A percentile compares a stretch with the other conserved stretches of the same genome.
phyloP scores from a whole-genome alignment of 768 basidiomycete genomes.

The Suillus clintonianus region DNA sequence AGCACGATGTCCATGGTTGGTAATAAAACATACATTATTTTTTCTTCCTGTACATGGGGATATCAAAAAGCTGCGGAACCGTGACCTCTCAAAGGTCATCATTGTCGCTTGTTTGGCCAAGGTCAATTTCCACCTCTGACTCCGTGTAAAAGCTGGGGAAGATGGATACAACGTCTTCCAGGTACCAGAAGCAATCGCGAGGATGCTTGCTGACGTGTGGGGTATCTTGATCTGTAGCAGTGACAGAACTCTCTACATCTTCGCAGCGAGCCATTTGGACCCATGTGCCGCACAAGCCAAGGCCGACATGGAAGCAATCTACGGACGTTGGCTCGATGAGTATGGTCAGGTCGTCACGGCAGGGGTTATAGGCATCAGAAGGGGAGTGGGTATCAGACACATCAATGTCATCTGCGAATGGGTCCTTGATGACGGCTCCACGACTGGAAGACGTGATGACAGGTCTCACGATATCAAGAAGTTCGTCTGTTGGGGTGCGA shows the following conservation, averaged over 20 bases:
- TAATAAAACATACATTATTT: neutral
- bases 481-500: slow-evolving; percentile 29
- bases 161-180: slow-evolving; percentile 50
- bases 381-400: slow-evolving; percentile 28
- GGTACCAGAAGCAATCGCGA: slow-evolving; percentile 52
- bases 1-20: neutral
- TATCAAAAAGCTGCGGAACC: neutral
- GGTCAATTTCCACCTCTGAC: slow-evolving; percentile 7
- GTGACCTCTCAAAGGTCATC: neutral
- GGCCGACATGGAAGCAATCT: slow-evolving; percentile 21
- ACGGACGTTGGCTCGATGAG: slow-evolving; percentile 24
- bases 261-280: slow-evolving; percentile 29
- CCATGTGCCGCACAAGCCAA: slow-evolving; percentile 39
- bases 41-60: neutral
- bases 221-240: neutral
- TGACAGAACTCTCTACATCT: slow-evolving; percentile 2
- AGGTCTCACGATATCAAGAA: slow-evolving; percentile 36
- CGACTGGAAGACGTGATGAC: slow-evolving; percentile 32
- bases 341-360: slow-evolving; percentile 27
- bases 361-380: slow-evolving; percentile 39
- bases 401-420: neutral
- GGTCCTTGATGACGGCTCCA: slow-evolving; percentile 20
- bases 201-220: neutral
- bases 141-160: slow-evolving; percentile 52
- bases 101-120: neutral